These are phyloP conservation scores for Neurospora tetrasperma DNA, from an alignment of 495 filamentous ascomycete genomes.

Conservation along the genomic window DNA sequence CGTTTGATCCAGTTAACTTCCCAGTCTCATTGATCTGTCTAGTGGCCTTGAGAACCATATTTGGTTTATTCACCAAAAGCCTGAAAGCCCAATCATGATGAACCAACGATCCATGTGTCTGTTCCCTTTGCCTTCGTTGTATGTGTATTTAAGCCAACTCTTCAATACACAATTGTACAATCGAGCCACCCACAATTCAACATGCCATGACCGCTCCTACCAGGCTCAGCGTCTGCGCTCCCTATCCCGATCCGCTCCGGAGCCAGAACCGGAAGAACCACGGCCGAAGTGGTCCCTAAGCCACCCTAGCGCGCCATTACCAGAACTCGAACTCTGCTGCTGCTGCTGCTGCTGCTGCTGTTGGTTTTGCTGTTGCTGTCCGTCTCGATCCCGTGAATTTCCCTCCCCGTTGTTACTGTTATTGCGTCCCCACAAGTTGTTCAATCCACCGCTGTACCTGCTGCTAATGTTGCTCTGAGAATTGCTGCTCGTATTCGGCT, in stretches of 20 bases:
- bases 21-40: not conserved
- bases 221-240: constrained; percentile 6
- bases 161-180: not conserved
- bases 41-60: not conserved
- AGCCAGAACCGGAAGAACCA: constrained; percentile 1
- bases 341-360: not conserved
- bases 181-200: not conserved
- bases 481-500: not conserved
- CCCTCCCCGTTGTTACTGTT: not conserved
- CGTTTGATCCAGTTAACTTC: not conserved
- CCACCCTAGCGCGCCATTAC: constrained; percentile 11
- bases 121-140: not conserved
- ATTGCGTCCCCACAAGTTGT: not conserved
- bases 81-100: not conserved
- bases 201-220: not conserved
- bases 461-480: not conserved
- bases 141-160: not conserved
- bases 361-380: not conserved
- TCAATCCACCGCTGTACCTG: not conserved
- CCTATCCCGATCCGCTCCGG: constrained; percentile 6
- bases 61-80: not conserved
- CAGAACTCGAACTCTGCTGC: not conserved
- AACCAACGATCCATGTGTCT: not conserved
- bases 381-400: not conserved
- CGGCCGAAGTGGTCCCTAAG: constrained; percentile 16